phyloP scores from a whole-genome alignment of 257 asterid genomes.

The Penstemon barbatus region DNA sequence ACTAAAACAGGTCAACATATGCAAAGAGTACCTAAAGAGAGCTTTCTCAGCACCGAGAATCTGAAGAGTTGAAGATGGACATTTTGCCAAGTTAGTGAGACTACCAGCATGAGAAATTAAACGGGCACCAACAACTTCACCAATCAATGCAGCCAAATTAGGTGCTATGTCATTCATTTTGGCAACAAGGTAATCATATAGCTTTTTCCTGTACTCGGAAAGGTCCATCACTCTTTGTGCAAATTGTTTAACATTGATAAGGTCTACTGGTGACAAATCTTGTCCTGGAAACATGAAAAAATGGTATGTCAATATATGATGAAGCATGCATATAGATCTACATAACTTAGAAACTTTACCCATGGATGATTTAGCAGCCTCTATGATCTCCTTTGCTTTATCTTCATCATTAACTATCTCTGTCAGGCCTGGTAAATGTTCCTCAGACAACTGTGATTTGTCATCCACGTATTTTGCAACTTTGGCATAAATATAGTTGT shows the following conservation, averaged over 20 bases:
- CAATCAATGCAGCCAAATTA: constrained; percentile 88
- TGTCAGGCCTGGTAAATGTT: constrained; percentile 54
- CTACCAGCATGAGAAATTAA: constrained; percentile 97
- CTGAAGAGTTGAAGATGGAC: constrained; percentile 95
- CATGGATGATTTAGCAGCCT: constrained; percentile 98
- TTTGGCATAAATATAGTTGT: constrained; percentile 87
- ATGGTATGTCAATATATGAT: constrained; percentile 10
- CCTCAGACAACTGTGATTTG: constrained; percentile 71
- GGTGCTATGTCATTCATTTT: constrained; percentile 97
- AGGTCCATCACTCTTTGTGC: constrained; percentile 95
- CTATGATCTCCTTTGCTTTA: constrained; percentile 88
- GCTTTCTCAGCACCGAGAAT: constrained; percentile 98
- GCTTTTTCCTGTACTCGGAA: constrained; percentile 83
- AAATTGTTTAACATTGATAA: constrained; percentile 81
- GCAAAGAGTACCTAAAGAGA: constrained; percentile 61
- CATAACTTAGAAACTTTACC: constrained; percentile 41
- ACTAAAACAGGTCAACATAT: too few species aligned
- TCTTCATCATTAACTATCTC: constrained; percentile 89
- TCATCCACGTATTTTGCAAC: constrained; percentile 76
- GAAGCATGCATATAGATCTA: constrained; percentile 4
- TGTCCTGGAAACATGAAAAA: constrained; percentile 54
- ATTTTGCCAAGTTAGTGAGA: constrained; percentile 89
- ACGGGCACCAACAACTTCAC: constrained; percentile 97
- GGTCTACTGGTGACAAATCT: constrained; percentile 79
- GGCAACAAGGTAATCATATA: constrained; percentile 78